Conservation (phyloP, 1,284 basidiomycete genomes). For the Moesziomyces aphidis region DNA sequence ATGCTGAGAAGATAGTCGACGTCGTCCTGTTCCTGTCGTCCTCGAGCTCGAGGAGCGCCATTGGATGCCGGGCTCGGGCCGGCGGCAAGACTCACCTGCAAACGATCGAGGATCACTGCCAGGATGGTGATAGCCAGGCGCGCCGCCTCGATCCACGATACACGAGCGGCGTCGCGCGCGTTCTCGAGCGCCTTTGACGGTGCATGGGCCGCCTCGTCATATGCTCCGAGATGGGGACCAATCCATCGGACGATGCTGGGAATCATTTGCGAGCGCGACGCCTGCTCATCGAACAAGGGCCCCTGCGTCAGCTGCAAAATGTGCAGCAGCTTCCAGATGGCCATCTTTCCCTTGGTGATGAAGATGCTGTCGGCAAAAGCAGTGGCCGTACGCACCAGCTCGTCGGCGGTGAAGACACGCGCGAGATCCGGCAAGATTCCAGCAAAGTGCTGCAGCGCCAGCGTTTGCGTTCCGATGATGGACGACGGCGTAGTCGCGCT, state of each 20-base stretch:
- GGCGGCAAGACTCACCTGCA: conserved; percentile 72
- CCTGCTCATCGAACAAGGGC: conserved; percentile 84
- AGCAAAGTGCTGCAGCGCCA: conserved; percentile 86
- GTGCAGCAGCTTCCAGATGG: conserved; percentile 93
- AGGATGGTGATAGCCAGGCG: conserved; percentile 73
- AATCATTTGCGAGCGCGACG: conserved; percentile 82
- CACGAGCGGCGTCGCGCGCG: conserved; percentile 73
- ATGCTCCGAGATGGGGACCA: conserved; percentile 92
- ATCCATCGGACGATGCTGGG: conserved; percentile 92
- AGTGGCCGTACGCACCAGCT: conserved; percentile 74
- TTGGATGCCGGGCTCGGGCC: conserved; percentile 1
- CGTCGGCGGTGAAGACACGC: conserved; percentile 54
- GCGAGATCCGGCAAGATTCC: conserved; percentile 86
- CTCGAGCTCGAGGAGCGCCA: conserved; percentile 6
- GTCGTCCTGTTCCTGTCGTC: conserved; percentile 86
- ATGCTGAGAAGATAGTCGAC: conserved; percentile 88
- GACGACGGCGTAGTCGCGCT: conserved; percentile 79
- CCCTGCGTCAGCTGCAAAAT: conserved; percentile 90
- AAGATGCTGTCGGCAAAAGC: conserved; percentile 85
- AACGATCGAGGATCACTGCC: conserved; percentile 89
- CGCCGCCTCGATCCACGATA: conserved; percentile 89
- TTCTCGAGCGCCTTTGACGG: conserved; percentile 41
- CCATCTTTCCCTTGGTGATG: conserved; percentile 82
- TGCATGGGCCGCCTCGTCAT: conserved; percentile 71
- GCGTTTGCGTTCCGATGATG: conserved; percentile 91